phyloP scores from a whole-genome alignment of 495 filamentous ascomycete species.

The Trichoderma erinaceum region DNA sequence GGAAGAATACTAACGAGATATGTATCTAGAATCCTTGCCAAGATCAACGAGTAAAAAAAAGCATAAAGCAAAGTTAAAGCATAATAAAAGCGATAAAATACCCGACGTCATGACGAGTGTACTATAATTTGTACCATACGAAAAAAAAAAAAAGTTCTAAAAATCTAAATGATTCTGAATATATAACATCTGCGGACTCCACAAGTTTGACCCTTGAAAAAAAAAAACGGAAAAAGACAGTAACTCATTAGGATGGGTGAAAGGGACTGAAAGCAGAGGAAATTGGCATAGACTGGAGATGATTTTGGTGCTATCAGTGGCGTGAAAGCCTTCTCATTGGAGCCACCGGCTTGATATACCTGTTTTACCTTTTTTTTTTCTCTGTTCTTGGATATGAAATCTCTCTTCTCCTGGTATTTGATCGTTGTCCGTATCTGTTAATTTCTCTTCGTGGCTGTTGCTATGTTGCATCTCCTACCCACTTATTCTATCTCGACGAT shows the following conservation, averaged over 20 bases:
- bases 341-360: not conserved
- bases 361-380: not conserved
- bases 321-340: not conserved
- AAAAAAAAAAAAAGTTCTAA: not conserved
- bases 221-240: not conserved
- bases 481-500: no score
- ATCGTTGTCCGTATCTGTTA: not conserved
- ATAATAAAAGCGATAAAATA: slow-evolving; percentile 19
- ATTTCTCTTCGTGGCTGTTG: not conserved
- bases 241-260: not conserved
- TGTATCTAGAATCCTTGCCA: slow-evolving; percentile 65
- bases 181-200: no score
- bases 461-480: no score
- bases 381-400: not conserved
- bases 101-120: slow-evolving; percentile 25
- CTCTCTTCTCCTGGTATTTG: not conserved
- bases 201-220: not conserved
- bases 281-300: not conserved
- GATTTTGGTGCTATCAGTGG: not conserved
- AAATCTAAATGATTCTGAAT: not conserved
- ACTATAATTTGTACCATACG: slow-evolving; percentile 26
- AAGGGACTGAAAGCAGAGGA: not conserved
- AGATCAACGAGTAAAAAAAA: slow-evolving; percentile 79
- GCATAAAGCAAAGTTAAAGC: not conserved
- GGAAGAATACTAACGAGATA: not conserved